These are phyloP conservation scores for Boletellus deceptivus DNA, from an alignment of 1,284 basidiomycete genomes.

Conservation along the genomic window DNA sequence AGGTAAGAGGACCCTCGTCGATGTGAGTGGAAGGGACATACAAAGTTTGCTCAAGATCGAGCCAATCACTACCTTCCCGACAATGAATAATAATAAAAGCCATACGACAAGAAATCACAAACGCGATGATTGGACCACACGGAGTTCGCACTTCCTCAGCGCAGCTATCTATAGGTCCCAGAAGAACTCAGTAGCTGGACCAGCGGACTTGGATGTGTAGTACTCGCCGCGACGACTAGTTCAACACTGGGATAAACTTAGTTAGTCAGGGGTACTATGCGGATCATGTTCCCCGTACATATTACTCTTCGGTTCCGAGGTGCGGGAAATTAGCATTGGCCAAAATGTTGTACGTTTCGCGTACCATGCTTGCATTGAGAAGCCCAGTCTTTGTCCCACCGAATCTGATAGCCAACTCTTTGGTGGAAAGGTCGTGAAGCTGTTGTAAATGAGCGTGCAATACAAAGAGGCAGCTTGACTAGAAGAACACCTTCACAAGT, in stretches of 20 bases:
- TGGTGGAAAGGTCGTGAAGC: constrained; percentile 79
- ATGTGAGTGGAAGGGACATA: constrained; percentile 35
- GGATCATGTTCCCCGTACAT: constrained; percentile 45
- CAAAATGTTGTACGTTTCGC: constrained; percentile 16
- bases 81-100: constrained; percentile 9
- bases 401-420: constrained; percentile 70
- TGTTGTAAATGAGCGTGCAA: constrained; percentile 25
- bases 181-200: constrained; percentile 15
- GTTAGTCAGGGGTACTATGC: constrained; percentile 1
- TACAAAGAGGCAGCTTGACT: background rate
- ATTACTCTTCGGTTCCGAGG: constrained; percentile 51
- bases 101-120: constrained; percentile 30
- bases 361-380: constrained; percentile 79
- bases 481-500: constrained; percentile 58
- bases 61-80: constrained; percentile 58
- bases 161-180: constrained; percentile 62
- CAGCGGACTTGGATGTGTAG: background rate
- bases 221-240: constrained; percentile 66
- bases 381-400: constrained; percentile 79
- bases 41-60: constrained; percentile 76
- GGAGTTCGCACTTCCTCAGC: constrained; percentile 78
- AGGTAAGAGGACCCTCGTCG: constrained; percentile 6
- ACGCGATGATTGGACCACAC: constrained; percentile 80
- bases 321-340: constrained; percentile 8
- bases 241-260: constrained; percentile 50